These are phyloP conservation scores for Soucietia sequanensis DNA, from an alignment of 805 yeast species.

Conservation along the genomic window DNA sequence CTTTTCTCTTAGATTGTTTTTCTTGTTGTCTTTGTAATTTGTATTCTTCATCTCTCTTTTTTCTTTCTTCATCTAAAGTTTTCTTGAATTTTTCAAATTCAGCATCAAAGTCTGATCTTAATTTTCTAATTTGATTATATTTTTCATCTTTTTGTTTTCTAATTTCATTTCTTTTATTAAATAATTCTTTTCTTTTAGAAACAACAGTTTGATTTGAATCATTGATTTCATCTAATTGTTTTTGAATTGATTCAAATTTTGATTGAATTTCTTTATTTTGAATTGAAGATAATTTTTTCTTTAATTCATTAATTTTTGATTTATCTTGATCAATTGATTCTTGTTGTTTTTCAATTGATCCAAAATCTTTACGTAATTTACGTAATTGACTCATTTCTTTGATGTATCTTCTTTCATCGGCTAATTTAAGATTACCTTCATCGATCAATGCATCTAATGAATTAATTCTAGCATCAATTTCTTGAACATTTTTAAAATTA, in stretches of 20 bases:
- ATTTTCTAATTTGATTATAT: slow-evolving; percentile 63
- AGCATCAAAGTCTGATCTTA: slow-evolving; percentile 72
- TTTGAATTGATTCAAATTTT: slow-evolving; percentile 66
- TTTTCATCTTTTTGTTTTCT: slow-evolving; percentile 67
- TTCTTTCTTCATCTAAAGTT: slow-evolving; percentile 65
- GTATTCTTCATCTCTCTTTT: slow-evolving; percentile 68
- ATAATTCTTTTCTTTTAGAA: slow-evolving; percentile 64
- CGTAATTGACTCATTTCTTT: slow-evolving; percentile 84
- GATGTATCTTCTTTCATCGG: slow-evolving; percentile 82
- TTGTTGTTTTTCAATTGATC: slow-evolving; percentile 70
- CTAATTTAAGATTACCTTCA: slow-evolving; percentile 77
- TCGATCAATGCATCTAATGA: slow-evolving; percentile 73
- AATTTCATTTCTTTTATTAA: slow-evolving; percentile 63
- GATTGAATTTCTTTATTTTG: slow-evolving; percentile 65
- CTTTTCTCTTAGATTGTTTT: slow-evolving; percentile 53
- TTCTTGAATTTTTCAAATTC: slow-evolving; percentile 70
- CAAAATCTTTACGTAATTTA: slow-evolving; percentile 77
- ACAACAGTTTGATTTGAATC: slow-evolving; percentile 57
- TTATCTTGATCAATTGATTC: slow-evolving; percentile 76
- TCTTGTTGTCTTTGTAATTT: slow-evolving; percentile 51
- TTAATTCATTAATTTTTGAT: slow-evolving; percentile 70
- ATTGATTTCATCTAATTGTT: slow-evolving; percentile 66
- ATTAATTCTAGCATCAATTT: slow-evolving; percentile 64
- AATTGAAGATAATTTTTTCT: slow-evolving; percentile 58
- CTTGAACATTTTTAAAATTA: slow-evolving; percentile 64